These are phyloP conservation scores for Pogostemon cablin DNA, from an alignment of 257 asterid genomes.

Conservation along the genomic window DNA sequence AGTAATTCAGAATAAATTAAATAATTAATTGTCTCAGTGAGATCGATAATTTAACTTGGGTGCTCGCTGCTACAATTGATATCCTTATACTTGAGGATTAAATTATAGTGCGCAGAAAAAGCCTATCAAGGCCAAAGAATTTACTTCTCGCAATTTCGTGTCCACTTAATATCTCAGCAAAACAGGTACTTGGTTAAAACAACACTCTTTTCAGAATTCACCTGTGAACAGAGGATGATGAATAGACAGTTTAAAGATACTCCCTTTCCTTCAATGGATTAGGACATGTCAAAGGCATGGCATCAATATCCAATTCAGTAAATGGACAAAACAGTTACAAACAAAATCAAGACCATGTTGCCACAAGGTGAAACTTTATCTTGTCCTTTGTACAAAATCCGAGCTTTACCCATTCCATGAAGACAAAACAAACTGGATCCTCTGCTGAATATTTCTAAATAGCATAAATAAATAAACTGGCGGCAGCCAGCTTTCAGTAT, in stretches of 20 bases:
- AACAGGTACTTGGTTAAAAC: no score
- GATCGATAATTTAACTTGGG: no score
- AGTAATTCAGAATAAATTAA: no score
- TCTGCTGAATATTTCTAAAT: not conserved
- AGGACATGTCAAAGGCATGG: not conserved
- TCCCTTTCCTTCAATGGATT: slow-evolving; percentile 55
- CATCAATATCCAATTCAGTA: not conserved
- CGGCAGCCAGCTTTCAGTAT: not conserved
- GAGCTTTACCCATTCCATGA: not conserved
- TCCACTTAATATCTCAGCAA: no score
- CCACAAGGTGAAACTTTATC: not conserved
- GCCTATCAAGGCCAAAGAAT: not conserved
- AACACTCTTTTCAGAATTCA: not conserved
- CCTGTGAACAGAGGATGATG: not conserved
- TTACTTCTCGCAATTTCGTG: no score
- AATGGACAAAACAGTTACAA: not conserved
- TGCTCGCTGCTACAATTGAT: no score
- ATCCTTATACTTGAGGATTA: no score
- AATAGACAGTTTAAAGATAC: slow-evolving; percentile 19
- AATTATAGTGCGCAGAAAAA: no score
- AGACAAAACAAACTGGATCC: not conserved
- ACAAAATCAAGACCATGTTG: not conserved
- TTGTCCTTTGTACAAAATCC: not conserved
- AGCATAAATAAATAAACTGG: not conserved
- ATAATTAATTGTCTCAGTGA: no score